These are phyloP conservation scores for Gossypium turneri DNA, from an alignment of 345 rosid genomes.

Conservation along the genomic window DNA sequence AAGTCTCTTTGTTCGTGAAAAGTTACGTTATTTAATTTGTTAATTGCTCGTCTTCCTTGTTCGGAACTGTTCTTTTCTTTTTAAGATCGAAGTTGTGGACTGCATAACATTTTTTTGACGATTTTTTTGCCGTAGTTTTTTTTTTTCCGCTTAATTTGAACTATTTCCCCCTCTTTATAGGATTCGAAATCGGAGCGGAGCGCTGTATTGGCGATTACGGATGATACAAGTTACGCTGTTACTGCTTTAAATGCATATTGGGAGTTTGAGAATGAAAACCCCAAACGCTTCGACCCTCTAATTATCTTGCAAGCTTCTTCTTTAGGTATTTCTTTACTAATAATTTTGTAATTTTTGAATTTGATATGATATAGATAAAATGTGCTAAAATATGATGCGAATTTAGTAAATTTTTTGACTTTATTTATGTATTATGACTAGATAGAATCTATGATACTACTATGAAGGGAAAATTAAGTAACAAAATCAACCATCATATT, in stretches of 20 bases:
- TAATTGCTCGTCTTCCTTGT: neutral
- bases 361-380: too few relatives aligned
- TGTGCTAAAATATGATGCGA: too few relatives aligned
- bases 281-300: conserved; percentile 40
- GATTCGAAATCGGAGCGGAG: conserved; percentile 8
- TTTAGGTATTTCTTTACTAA: conserved; percentile 32
- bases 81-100: neutral
- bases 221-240: conserved; percentile 27
- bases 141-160: neutral
- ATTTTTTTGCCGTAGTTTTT: neutral
- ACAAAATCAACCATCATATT: too few relatives aligned
- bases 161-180: neutral
- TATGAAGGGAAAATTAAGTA: too few relatives aligned
- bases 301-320: conserved; percentile 60
- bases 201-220: conserved; percentile 9
- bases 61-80: too few relatives aligned
- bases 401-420: too few relatives aligned
- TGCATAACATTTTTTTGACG: neutral
- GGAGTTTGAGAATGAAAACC: conserved; percentile 33
- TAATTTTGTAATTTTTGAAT: too few relatives aligned
- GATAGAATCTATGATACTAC: too few relatives aligned
- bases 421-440: too few relatives aligned
- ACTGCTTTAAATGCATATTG: conserved; percentile 28
- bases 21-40: neutral
- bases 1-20: neutral